These are phyloP conservation scores for Colletotrichum sp. DNA, from an alignment of 2,329 filamentous ascomycete species.

Conservation along the genomic window DNA sequence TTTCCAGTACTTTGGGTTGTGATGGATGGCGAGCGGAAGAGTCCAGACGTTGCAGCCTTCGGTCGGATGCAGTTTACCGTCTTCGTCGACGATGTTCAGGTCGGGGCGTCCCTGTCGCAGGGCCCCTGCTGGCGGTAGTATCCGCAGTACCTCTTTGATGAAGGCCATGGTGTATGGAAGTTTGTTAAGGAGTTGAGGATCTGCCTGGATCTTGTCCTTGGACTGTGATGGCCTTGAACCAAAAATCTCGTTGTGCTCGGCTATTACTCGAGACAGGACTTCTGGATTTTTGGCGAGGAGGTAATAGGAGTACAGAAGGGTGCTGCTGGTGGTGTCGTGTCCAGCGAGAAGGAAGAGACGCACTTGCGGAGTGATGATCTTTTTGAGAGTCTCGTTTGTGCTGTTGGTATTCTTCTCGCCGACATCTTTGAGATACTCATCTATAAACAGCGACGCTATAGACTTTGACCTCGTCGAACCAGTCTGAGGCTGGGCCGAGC, in stretches of 20 bases:
- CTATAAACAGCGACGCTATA: not conserved
- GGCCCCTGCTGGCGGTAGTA: conserved; percentile 56
- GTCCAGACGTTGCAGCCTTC: conserved; percentile 48
- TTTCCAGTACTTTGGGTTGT: conserved; percentile 44
- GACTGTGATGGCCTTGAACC: conserved; percentile 42
- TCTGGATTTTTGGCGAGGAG: conserved; percentile 27
- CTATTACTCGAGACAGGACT: conserved; percentile 25
- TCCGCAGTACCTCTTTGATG: conserved; percentile 58
- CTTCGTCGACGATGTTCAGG: conserved; percentile 43
- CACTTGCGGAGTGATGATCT: conserved; percentile 28
- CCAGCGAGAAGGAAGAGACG: conserved; percentile 37
- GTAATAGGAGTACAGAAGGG: conserved; percentile 29
- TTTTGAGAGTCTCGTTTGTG: not conserved
- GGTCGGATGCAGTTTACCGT: conserved; percentile 48
- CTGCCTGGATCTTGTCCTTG: conserved; percentile 40
- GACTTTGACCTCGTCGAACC: not conserved
- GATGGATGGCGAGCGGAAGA: conserved; percentile 40
- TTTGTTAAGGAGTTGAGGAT: conserved; percentile 52
- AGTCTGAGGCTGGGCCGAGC: not conserved
- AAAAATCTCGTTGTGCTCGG: conserved; percentile 46
- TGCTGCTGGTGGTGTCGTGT: conserved; percentile 35
- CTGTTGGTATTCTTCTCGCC: not conserved
- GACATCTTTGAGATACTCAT: not conserved
- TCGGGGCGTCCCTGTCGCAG: conserved; percentile 41
- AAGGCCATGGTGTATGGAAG: conserved; percentile 58